Base-by-base conservation (phyloP, 495 filamentous ascomycete species). In the Corynascus novoguineensis region DNA sequence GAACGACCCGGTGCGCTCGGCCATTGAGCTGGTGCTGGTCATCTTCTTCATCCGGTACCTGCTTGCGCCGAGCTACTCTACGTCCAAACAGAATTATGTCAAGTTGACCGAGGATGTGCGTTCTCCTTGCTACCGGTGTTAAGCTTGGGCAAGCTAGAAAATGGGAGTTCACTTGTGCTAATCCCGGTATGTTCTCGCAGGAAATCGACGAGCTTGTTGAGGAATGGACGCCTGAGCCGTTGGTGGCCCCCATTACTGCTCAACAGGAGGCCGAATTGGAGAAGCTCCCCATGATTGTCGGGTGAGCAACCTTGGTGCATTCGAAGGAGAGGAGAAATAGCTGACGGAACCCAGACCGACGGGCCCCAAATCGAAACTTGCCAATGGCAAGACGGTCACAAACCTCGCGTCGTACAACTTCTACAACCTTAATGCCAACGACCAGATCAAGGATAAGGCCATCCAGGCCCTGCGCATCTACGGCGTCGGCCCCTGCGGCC, bases 191-290 rank as follows among this genome's bases (percentile, higher is more conserved):
- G 34, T 12, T 2, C 28, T 35, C 29, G 49, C 60, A 88, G 81
- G 93, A 99, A 73, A 92, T 99, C 60, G 93, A 99, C 67, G 93
- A 99, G 61, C 77, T 97, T 24, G 89, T 99, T 19, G 92, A 95
- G 45, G 93, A 99, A 59, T 99, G 93, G 93, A 88, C 83, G 3
- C 93, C 93, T 0, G 93, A 99, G 69, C 91, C 93, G 5, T 78
- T 99, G 14, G 91, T 96, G 19, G 81, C 86, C 8, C 72, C 78
- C 8, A 82, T 81, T 22, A 90, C 86, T 14, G 61, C 78, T 1
- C 75, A 92, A 44, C 92, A 97, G 68, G 84, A 87, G 65, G 74
- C 79, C 50, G 92, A 96, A 68, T 81, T 86, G 56, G 92, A 97
- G 60, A 95, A 85, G 71, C 70, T 89, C 14, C 87, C 92, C 0